Base-by-base conservation (phyloP, 768 basidiomycete species). In the Tulasnella sp. region DNA sequence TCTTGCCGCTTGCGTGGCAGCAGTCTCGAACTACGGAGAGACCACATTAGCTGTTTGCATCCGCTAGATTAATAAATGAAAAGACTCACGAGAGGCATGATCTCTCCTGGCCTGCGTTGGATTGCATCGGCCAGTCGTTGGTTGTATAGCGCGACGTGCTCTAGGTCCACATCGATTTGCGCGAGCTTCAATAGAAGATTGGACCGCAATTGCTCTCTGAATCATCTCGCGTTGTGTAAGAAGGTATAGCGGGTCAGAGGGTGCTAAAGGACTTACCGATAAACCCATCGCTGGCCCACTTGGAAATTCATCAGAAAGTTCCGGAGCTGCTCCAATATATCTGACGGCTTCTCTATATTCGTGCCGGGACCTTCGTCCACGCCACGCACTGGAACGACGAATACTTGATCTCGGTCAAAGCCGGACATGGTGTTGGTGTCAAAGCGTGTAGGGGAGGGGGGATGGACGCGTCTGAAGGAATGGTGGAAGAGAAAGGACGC, bases 91-190 rank as follows among this genome's bases (percentile, higher is more conserved):
- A 96, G 84, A 70, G 95, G 95, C 74, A 99, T 85, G 51, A 95
- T 88, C 80, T 98, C 98, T 6, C 92, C 91, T 23, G 98, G 98
- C 81, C 88, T 87, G 80, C 95, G 93, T 84, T 98, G 95, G 76
- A 98, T 91, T 29, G 90, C 90, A 83, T 96, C 94, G 1, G 95
- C 96, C 46, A 99, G 87, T 82, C 97, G 95, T 82, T 98, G 96
- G 81, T 98, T 96, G 86, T 92, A 99, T 44, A 81, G 32, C 84
- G 90, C 85, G 80, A 93, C 83, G 85, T 93, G 88, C 80, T 91
- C 86, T 81, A 97, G 87, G 85, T 98, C 92, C 79, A 98, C 90
- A 84, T 98, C 90, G 78, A 99, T 91, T 74, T 91, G 86, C 83
- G 93, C 90, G 79, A 96, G 94, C 83, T 96, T 96, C 80, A 97